Evolutionary conservation across 129 eudicot species (phyloP).

Genomic region (Rutidosis leptorrhynchoides): DNA sequence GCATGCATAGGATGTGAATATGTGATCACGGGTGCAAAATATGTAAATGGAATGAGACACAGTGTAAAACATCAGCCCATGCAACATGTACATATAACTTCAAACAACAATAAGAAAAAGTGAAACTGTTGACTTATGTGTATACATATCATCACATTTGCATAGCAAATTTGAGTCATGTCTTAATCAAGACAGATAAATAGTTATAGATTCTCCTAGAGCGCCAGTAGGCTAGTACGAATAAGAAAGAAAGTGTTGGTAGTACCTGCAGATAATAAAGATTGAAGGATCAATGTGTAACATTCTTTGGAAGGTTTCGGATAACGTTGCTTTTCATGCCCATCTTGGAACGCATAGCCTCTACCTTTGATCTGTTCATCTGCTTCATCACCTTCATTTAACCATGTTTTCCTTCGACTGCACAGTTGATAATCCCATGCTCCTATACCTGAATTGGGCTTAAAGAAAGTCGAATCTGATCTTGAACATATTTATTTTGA

Average conservation of each 20-base stretch:
- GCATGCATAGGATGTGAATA: too few species aligned
- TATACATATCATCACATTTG: too few species aligned
- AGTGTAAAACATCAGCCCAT: too few species aligned
- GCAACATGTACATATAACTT: too few species aligned
- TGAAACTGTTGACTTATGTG: too few species aligned
- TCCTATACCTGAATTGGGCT: constrained; percentile 74
- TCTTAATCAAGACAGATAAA: background rate
- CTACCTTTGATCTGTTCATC: constrained; percentile 74
- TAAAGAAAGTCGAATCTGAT: too few species aligned
- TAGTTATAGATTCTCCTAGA: background rate
- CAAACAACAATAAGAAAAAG: too few species aligned
- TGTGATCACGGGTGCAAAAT: too few species aligned
- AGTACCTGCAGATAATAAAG: constrained; percentile 11
- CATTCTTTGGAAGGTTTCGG: constrained; percentile 89
- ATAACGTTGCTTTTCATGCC: constrained; percentile 98
- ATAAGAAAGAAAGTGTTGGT: background rate
- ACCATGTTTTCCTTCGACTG: constrained; percentile 73
- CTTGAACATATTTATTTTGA: background rate
- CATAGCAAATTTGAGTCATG: background rate
- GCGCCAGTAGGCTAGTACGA: background rate
- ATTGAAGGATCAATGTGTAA: constrained; percentile 43
- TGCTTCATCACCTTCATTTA: constrained; percentile 90
- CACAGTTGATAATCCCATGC: constrained; percentile 94
- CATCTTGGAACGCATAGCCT: constrained; percentile 73
- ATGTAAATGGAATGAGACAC: too few species aligned